Evolutionary conservation across 345 rosid genomes (phyloP).

Genomic region (Triadica sebifera): DNA sequence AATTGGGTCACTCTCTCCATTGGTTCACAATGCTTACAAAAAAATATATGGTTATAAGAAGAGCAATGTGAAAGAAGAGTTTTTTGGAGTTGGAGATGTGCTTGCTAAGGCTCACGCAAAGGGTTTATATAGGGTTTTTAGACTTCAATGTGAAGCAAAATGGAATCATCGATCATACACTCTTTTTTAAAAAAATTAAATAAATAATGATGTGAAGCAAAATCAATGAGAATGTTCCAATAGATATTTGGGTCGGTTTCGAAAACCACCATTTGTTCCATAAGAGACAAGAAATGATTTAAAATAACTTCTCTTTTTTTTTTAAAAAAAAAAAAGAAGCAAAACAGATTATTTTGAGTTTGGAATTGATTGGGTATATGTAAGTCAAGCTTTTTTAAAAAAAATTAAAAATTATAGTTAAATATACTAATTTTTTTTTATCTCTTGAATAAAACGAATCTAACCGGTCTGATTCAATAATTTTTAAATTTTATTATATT

Average conservation of each 20-base stretch:
- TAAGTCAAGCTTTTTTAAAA: no score
- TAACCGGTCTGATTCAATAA: no score
- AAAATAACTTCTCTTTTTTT: no score
- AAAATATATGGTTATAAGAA: not conserved
- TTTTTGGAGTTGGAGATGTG: slow-evolving; percentile 16
- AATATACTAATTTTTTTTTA: no score
- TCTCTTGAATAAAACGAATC: no score
- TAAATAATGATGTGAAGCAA: not conserved
- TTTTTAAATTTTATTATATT: no score
- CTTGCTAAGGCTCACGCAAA: slow-evolving; percentile 2
- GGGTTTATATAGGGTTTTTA: slow-evolving; percentile 31
- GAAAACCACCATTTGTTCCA: slow-evolving; percentile 7
- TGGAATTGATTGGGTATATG: no score
- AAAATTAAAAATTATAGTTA: no score
- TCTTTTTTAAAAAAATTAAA: no score
- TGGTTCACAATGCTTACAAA: not conserved
- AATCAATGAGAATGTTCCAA: slow-evolving; percentile 27
- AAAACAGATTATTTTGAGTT: not conserved
- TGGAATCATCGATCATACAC: no score
- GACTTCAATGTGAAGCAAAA: not conserved
- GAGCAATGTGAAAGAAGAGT: not conserved
- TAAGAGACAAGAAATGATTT: slow-evolving; percentile 3
- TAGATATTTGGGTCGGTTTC: slow-evolving; percentile 38
- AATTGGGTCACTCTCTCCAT: slow-evolving; percentile 65
- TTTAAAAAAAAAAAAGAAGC: slow-evolving; percentile 1